phyloP scores from a whole-genome alignment of 2,329 filamentous ascomycete species.

The Biscogniauxia marginata region DNA sequence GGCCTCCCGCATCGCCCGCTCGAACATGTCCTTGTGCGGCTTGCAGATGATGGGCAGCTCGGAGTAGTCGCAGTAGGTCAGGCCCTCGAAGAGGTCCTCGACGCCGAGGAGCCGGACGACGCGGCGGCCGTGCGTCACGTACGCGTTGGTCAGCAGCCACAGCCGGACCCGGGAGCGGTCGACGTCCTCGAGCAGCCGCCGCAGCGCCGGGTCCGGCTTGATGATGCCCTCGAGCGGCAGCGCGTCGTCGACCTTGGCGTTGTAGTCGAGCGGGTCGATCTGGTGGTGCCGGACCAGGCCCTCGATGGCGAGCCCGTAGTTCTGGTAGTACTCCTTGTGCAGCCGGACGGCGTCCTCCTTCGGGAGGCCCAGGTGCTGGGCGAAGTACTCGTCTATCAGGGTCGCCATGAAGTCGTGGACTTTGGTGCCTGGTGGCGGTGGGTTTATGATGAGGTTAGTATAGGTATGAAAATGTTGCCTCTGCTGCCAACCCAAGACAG shows the following conservation, averaged over 20 bases:
- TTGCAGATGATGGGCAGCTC: slow-evolving; percentile 78
- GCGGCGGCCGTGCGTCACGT: slow-evolving; percentile 79
- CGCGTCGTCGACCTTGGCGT: slow-evolving; percentile 90
- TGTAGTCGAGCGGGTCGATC: slow-evolving; percentile 94
- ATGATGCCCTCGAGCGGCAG: slow-evolving; percentile 84
- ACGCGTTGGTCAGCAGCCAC: slow-evolving; percentile 97
- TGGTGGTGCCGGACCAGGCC: slow-evolving; percentile 91
- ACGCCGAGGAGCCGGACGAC: slow-evolving; percentile 79
- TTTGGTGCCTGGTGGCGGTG: slow-evolving; percentile 55
- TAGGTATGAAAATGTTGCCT: not conserved
- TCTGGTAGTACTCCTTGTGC: slow-evolving; percentile 89
- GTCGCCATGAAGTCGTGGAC: slow-evolving; percentile 87
- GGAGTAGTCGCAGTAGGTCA: slow-evolving; percentile 92
- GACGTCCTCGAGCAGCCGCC: slow-evolving; percentile 75
- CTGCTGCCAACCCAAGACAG: too few species aligned
- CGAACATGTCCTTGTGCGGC: slow-evolving; percentile 77
- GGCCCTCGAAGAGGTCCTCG: slow-evolving; percentile 88
- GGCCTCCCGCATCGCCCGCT: slow-evolving; percentile 85
- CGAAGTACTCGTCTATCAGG: slow-evolving; percentile 68
- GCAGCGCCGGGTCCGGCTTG: slow-evolving; percentile 71
- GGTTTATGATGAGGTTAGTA: not conserved
- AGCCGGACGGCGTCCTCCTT: slow-evolving; percentile 79
- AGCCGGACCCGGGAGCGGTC: slow-evolving; percentile 80
- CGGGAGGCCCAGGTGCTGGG: slow-evolving; percentile 69
- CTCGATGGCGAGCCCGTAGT: slow-evolving; percentile 96